phyloP scores from a whole-genome alignment of 2,329 filamentous ascomycete species.

The Chaetomium olivaceum region DNA sequence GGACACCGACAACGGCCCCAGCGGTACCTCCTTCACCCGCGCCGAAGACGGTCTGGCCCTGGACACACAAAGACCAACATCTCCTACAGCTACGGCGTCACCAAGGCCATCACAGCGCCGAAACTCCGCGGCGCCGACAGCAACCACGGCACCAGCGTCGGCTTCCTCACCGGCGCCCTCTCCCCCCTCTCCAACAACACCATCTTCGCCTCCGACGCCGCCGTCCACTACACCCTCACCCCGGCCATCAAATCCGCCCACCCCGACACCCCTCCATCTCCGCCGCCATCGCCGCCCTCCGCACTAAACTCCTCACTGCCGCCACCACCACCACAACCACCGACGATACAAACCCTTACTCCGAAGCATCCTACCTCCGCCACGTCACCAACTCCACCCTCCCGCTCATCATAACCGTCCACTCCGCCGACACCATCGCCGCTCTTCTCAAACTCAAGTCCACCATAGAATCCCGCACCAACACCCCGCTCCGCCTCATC shows the following conservation, averaged over 20 bases:
- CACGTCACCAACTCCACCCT: slow-evolving; percentile 56
- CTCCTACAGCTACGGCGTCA: slow-evolving; percentile 58
- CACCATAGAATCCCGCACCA: slow-evolving; percentile 48
- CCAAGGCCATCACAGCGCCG: slow-evolving; percentile 59
- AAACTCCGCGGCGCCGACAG: slow-evolving; percentile 45
- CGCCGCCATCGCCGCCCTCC: slow-evolving; percentile 52
- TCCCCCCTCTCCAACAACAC: slow-evolving; percentile 50
- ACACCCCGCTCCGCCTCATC: slow-evolving; percentile 49
- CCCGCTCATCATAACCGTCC: slow-evolving; percentile 58
- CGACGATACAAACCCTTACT: slow-evolving; percentile 42
- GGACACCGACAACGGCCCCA: slow-evolving; percentile 54
- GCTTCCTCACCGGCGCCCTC: slow-evolving; percentile 54
- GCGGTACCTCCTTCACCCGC: slow-evolving; percentile 53
- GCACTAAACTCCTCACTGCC: slow-evolving; percentile 55
- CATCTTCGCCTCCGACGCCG: slow-evolving; percentile 55
- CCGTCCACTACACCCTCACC: slow-evolving; percentile 61
- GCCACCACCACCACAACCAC: slow-evolving; percentile 36
- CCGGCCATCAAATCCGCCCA: slow-evolving; percentile 43
- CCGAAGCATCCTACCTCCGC: slow-evolving; percentile 52
- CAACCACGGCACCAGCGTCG: slow-evolving; percentile 59
- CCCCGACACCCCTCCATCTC: slow-evolving; percentile 51
- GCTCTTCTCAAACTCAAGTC: slow-evolving; percentile 59
- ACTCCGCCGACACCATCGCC: slow-evolving; percentile 65
- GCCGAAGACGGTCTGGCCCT: slow-evolving; percentile 59
- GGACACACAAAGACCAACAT: slow-evolving; percentile 57